Evolutionary conservation across 75 land plant genomes (phyloP).

Genomic region (Gnetum montanum): DNA sequence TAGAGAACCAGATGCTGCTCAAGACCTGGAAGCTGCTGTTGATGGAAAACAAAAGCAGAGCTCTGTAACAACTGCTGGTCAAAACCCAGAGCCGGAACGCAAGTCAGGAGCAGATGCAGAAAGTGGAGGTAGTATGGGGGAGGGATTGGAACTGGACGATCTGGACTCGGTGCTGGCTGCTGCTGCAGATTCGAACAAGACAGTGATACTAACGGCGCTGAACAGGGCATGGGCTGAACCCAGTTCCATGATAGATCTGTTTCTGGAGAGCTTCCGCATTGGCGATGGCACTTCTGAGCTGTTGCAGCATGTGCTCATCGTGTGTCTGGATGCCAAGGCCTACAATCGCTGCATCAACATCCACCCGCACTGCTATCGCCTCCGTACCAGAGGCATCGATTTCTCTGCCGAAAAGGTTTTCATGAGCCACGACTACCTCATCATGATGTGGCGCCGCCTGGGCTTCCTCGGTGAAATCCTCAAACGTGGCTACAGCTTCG

Average conservation of each 20-base stretch:
- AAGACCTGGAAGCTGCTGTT: too few species aligned
- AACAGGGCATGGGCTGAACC: conserved; percentile 62
- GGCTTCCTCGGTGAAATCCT: conserved; percentile 9
- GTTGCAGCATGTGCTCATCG: conserved; percentile 31
- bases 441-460: conserved; percentile 89
- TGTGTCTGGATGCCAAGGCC: conserved; percentile 53
- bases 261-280: conserved; percentile 44
- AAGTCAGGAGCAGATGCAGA: too few species aligned
- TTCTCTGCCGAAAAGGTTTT: conserved; percentile 15
- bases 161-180: conserved; percentile 27
- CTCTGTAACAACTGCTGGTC: too few species aligned
- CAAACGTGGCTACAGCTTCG: conserved; percentile 10
- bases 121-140: not conserved
- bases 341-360: conserved; percentile 37
- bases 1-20: too few species aligned
- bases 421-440: conserved; percentile 47
- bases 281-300: conserved; percentile 43
- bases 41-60: too few species aligned
- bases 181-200: conserved; percentile 51
- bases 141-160: conserved; percentile 21
- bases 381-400: conserved; percentile 31
- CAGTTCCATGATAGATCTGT: conserved; percentile 56
- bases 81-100: too few species aligned
- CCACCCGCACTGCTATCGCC: conserved; percentile 37
- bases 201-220: conserved; percentile 52